A percentile compares a stretch with the other conserved stretches of the same genome.
phyloP scores from a whole-genome alignment of 129 eudicot species.

The Cynara cardunculus region DNA sequence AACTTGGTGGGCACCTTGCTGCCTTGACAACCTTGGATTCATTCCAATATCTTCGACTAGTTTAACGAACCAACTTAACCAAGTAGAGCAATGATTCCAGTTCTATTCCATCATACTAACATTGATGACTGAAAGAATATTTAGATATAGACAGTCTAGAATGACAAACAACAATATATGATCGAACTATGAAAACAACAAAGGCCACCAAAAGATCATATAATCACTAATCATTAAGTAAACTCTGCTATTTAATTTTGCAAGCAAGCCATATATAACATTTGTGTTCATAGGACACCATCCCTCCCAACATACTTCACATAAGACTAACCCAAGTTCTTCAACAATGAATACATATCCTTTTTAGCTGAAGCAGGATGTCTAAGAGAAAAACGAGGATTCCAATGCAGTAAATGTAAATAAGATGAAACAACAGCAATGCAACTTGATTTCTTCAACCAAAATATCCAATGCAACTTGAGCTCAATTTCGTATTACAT shows the following conservation, averaged over 20 bases:
- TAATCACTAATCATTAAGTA: not conserved
- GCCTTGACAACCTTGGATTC: not conserved
- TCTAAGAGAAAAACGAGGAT: not conserved
- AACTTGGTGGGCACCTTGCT: not conserved
- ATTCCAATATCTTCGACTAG: not conserved
- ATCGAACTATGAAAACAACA: not conserved
- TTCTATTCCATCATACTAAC: not conserved
- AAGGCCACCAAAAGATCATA: conserved; percentile 3
- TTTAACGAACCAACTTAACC: not conserved
- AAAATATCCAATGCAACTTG: not conserved
- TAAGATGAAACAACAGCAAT: not conserved
- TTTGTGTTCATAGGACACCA: not conserved
- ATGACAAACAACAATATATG: not conserved
- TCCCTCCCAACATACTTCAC: not conserved
- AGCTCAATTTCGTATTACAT: not conserved
- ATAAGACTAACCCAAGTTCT: not conserved
- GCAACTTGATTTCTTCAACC: not conserved
- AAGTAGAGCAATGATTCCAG: not conserved
- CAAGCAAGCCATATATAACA: conserved; percentile 1
- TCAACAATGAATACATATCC: not conserved
- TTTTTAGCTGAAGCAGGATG: not conserved
- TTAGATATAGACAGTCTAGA: not conserved
- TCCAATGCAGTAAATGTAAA: not conserved
- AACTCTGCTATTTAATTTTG: not conserved
- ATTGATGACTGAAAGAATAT: not conserved